These are phyloP conservation scores for Candolleomyces efflorescens DNA, from an alignment of 768 basidiomycete genomes.

Conservation along the genomic window DNA sequence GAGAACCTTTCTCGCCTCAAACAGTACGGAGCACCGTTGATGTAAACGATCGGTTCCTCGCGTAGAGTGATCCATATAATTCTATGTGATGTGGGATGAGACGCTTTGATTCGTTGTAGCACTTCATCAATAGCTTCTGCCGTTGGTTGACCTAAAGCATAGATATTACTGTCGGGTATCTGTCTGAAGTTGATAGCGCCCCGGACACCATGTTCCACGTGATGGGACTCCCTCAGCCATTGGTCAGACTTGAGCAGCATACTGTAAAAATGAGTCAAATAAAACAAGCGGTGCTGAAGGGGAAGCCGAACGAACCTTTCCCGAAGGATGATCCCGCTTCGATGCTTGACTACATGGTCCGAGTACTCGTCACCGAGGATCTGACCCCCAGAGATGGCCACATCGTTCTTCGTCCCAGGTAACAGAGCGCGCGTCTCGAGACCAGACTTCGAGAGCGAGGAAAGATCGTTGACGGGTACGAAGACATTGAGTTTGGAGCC, in stretches of 20 bases:
- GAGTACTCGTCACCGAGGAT: constrained; percentile 95
- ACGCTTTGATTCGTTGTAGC: constrained; percentile 54
- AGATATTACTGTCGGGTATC: constrained; percentile 75
- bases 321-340: constrained; percentile 90
- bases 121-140: constrained; percentile 83
- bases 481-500: constrained; percentile 88
- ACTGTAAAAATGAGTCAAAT: constrained; percentile 27
- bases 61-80: constrained; percentile 92
- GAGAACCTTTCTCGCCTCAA: constrained; percentile 81
- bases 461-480: constrained; percentile 85
- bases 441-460: constrained; percentile 69
- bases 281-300: not conserved
- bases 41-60: constrained; percentile 87
- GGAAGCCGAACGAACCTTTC: constrained; percentile 76
- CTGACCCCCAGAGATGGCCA: constrained; percentile 74
- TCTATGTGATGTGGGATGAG: constrained; percentile 54
- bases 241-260: constrained; percentile 91
- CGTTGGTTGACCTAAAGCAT: constrained; percentile 92
- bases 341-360: constrained; percentile 90
- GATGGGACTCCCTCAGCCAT: constrained; percentile 74
- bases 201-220: constrained; percentile 64
- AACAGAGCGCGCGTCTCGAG: constrained; percentile 52
- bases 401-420: constrained; percentile 69
- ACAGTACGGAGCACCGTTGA: constrained; percentile 93
- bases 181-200: constrained; percentile 96